A percentile compares a stretch with the other conserved stretches of the same genome.
Evolutionary conservation across 208 protist genomes (phyloP).

Genomic region (Giardia muris): DNA sequence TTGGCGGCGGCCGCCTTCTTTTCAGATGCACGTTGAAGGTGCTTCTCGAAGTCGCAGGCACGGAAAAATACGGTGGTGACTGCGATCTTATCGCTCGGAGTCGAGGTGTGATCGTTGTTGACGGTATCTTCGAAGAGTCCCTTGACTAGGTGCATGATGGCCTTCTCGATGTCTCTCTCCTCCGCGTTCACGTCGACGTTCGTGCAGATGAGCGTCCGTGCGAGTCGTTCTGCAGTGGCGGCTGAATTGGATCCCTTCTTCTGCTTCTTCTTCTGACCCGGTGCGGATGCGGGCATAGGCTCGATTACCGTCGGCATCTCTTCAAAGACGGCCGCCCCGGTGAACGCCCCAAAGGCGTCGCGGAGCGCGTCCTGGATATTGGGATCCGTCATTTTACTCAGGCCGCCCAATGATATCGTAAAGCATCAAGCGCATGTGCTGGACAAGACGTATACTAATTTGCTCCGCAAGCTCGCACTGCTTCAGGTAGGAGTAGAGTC

Average conservation of each 20-base stretch:
- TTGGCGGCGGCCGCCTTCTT: neutral
- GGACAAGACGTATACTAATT: neutral
- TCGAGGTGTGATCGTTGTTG: neutral
- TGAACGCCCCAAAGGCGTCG: neutral
- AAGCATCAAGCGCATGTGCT: too few species aligned
- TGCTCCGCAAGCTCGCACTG: neutral
- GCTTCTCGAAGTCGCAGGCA: neutral
- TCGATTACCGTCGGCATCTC: neutral
- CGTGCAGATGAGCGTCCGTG: neutral
- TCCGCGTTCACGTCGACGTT: neutral
- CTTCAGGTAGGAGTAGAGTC: neutral
- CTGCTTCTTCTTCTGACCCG: neutral
- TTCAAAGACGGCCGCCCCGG: neutral
- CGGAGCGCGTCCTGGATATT: too few species aligned
- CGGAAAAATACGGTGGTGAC: neutral
- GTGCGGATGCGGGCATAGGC: neutral
- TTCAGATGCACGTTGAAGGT: neutral
- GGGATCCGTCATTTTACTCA: too few species aligned
- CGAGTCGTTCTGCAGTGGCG: neutral
- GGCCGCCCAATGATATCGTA: too few species aligned
- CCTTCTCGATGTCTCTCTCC: neutral
- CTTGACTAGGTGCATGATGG: neutral
- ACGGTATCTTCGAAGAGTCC: neutral
- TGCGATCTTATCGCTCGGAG: neutral
- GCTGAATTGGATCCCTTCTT: neutral